Base-by-base conservation (phyloP, 768 basidiomycete species). In the Mycena metata region DNA sequence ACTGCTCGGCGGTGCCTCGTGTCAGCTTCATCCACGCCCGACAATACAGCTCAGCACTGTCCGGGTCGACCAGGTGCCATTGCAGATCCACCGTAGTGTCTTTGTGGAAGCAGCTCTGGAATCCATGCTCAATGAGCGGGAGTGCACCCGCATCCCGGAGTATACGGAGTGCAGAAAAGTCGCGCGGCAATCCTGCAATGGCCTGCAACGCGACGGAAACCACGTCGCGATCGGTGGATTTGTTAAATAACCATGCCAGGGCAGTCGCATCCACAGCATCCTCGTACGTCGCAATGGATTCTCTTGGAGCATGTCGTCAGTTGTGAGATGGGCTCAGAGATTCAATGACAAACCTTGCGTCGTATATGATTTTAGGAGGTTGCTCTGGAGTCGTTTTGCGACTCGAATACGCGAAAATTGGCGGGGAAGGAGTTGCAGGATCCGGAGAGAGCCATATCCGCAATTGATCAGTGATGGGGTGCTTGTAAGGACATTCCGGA, bases 21-120 rank as follows among this genome's bases (percentile, higher is more conserved):
- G 80, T 82, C 66, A 83, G 70, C 30, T 76, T 75, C 67, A 84
- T 77, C 83, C 83, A 84, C 19, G 81, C 79, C 21, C 79, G 79
- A 66, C 82, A 83, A 60, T 81, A 83, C 47, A 78, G 72, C 69
- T 76, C 79, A 19, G 82, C 82, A 6, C 63, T 74, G 13, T 79
- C 74, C 1, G 78, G 64, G 57, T 84, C 79, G 2, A 75, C 72
- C 10, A 82, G 72, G 56, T 80, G 76, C 80, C 83, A 84, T 41
- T 79, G 77, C 12, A 76, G 65, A 60, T 79, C 80, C 12, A 80
- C 71, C 12, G 80, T 80, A 13, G 73, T 77, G 66, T 83, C 83
- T 45, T 78, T 76, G 42, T 81, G 78, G 47, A 83, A 84, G 69
- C 82, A 83, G 43, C 61, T 68, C 58, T 78, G 75, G 42, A 84